These are phyloP conservation scores for Aspergillus versicolor DNA, from an alignment of 2,329 filamentous ascomycete genomes.

Conservation along the genomic window DNA sequence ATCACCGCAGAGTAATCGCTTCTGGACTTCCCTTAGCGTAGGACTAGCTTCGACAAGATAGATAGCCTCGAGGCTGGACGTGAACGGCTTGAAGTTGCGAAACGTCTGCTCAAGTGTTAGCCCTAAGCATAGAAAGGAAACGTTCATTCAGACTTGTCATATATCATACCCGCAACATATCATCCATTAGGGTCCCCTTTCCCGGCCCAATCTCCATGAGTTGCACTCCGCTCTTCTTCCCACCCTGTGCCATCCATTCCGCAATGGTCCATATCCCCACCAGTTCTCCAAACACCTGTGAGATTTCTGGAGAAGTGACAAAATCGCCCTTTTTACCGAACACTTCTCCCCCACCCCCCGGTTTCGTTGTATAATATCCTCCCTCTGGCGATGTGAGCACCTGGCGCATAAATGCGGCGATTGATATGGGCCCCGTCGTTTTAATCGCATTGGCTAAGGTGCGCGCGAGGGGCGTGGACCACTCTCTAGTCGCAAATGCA, in stretches of 20 bases:
- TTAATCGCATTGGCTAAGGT: conserved; percentile 83
- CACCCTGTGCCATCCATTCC: conserved; percentile 93
- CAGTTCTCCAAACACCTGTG: conserved; percentile 92
- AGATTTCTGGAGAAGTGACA: conserved; percentile 95
- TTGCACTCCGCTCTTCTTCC: conserved; percentile 70
- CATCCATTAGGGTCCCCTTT: conserved; percentile 93
- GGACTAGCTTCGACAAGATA: conserved; percentile 94
- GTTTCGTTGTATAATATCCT: conserved; percentile 86
- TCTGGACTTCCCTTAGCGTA: conserved; percentile 73
- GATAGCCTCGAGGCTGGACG: conserved; percentile 75
- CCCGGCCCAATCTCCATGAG: conserved; percentile 94
- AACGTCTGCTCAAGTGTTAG: conserved; percentile 62
- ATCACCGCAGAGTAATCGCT: conserved; percentile 74
- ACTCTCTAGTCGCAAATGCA: conserved; percentile 56
- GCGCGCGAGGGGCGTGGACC: conserved; percentile 91
- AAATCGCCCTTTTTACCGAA: conserved; percentile 96
- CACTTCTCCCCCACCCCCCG: conserved; percentile 70
- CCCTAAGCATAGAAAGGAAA: not conserved
- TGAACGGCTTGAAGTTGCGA: conserved; percentile 75
- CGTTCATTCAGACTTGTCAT: not conserved
- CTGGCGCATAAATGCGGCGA: conserved; percentile 98
- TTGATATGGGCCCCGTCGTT: conserved; percentile 85
- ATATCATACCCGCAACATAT: conserved; percentile 77
- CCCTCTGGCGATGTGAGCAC: conserved; percentile 87
- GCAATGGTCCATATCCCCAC: conserved; percentile 92